Conservation (phyloP, 2,329 filamentous ascomycete species). For the Neonectria sp. region DNA sequence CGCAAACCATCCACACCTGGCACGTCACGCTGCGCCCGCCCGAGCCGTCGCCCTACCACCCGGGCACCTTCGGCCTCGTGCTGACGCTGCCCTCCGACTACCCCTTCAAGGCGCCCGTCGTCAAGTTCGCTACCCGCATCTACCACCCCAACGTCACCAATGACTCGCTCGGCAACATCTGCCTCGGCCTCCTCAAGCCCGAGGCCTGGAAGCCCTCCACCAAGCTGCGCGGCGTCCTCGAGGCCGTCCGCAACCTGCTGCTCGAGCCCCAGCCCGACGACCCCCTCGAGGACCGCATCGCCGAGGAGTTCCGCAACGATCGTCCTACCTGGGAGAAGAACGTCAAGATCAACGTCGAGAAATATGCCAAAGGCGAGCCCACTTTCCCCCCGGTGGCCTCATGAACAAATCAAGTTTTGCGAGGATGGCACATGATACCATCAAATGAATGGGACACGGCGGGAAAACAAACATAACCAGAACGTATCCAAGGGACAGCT, state of each 20-base stretch:
- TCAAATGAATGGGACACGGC: slow-evolving; percentile 10
- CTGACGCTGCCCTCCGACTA: slow-evolving; percentile 84
- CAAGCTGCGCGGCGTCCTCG: slow-evolving; percentile 81
- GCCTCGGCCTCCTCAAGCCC: slow-evolving; percentile 84
- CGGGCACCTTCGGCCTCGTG: slow-evolving; percentile 81
- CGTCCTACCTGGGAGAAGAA: slow-evolving; percentile 80
- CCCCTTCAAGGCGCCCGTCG: slow-evolving; percentile 88
- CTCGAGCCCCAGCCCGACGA: slow-evolving; percentile 90
- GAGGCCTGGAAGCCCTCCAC: slow-evolving; percentile 95
- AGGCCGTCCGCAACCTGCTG: slow-evolving; percentile 82
- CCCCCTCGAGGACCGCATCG: slow-evolving; percentile 88
- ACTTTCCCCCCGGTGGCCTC: slow-evolving; percentile 52
- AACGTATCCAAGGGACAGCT: slow-evolving; percentile 2
- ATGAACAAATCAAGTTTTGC: neutral
- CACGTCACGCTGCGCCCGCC: slow-evolving; percentile 65
- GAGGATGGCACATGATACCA: slow-evolving; percentile 3
- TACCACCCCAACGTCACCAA: slow-evolving; percentile 97
- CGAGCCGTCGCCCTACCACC: slow-evolving; percentile 64
- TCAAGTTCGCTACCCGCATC: slow-evolving; percentile 89
- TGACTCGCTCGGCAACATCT: slow-evolving; percentile 88
- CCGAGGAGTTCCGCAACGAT: slow-evolving; percentile 84
- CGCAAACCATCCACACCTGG: slow-evolving; percentile 68
- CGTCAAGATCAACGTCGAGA: slow-evolving; percentile 80
- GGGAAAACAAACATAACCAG: slow-evolving; percentile 1
- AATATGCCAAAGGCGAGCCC: slow-evolving; percentile 73